phyloP scores from a whole-genome alignment of 108 stramenopile species.

The Nannochloropsis salina region DNA sequence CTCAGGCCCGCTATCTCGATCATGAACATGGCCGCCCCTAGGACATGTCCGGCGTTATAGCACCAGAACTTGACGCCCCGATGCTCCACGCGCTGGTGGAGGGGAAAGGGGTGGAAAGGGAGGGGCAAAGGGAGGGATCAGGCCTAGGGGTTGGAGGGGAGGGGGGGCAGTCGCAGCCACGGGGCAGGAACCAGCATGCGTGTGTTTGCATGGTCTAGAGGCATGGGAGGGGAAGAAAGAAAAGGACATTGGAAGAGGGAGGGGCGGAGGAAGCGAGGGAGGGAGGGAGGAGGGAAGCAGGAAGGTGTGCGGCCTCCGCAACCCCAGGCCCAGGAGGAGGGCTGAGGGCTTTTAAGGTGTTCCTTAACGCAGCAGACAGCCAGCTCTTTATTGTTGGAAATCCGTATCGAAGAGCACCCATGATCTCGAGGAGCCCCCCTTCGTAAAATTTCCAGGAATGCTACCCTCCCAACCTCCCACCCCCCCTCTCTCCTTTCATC shows the following conservation, averaged over 20 bases:
- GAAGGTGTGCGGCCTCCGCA: too few species aligned
- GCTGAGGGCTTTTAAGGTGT: too few species aligned
- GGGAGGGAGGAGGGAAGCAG: too few species aligned
- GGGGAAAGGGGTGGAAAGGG: neutral
- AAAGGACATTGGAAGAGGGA: too few species aligned
- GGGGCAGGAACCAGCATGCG: too few species aligned
- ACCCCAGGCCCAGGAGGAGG: too few species aligned
- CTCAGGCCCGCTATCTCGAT: slow-evolving; percentile 86
- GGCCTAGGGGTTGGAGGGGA: too few species aligned
- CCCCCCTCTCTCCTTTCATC: neutral
- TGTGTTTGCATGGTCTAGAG: too few species aligned
- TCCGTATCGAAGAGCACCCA: neutral
- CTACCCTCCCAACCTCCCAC: neutral
- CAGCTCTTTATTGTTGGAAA: neutral
- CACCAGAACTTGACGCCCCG: slow-evolving; percentile 86
- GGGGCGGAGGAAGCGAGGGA: too few species aligned
- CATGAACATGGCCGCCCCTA: slow-evolving; percentile 97
- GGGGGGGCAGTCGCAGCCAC: too few species aligned
- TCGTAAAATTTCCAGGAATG: neutral
- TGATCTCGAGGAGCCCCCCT: neutral
- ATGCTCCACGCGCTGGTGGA: slow-evolving; percentile 46
- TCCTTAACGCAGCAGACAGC: too few species aligned
- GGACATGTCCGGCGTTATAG: slow-evolving; percentile 94
- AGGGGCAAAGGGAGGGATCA: neutral
- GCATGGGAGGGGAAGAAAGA: too few species aligned